Evolutionary conservation across 495 filamentous ascomycete genomes (phyloP).

Genomic region (Talaromyces ruber): DNA sequence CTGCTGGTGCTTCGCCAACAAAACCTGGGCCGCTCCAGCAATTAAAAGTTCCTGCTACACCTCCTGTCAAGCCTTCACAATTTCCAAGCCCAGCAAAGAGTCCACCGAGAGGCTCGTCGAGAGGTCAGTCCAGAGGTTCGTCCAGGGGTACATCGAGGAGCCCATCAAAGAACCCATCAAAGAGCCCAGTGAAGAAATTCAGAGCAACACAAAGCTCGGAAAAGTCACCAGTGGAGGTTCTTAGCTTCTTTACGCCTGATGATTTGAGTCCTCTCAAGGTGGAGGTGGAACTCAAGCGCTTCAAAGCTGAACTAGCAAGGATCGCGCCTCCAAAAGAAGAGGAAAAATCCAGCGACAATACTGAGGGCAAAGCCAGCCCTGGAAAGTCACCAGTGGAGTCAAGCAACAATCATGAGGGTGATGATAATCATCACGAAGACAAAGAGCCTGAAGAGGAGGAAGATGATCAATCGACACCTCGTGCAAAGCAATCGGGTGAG

Average conservation of each 20-base stretch:
- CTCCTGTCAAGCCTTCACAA: background rate
- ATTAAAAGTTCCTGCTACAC: background rate
- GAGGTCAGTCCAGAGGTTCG: too few relatives aligned
- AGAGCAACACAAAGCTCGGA: background rate
- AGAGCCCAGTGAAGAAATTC: background rate
- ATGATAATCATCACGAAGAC: background rate
- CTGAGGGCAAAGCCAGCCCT: background rate
- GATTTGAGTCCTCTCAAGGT: conserved; percentile 2
- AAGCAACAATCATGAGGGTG: background rate
- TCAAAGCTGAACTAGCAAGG: background rate
- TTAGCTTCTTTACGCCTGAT: background rate
- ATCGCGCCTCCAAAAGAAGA: background rate
- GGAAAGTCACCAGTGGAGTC: background rate
- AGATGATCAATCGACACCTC: background rate
- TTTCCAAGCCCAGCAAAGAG: background rate
- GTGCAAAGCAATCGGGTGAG: background rate
- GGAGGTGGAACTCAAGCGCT: background rate
- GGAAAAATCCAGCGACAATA: background rate
- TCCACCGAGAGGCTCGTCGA: background rate
- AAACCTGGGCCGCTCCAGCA: background rate
- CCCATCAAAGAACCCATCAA: background rate
- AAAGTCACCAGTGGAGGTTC: background rate
- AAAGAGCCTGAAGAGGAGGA: background rate
- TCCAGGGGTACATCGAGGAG: background rate
- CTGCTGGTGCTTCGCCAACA: background rate